These are phyloP conservation scores for Dryas integrifolia DNA, from an alignment of 331 rosid genomes.

Conservation along the genomic window DNA sequence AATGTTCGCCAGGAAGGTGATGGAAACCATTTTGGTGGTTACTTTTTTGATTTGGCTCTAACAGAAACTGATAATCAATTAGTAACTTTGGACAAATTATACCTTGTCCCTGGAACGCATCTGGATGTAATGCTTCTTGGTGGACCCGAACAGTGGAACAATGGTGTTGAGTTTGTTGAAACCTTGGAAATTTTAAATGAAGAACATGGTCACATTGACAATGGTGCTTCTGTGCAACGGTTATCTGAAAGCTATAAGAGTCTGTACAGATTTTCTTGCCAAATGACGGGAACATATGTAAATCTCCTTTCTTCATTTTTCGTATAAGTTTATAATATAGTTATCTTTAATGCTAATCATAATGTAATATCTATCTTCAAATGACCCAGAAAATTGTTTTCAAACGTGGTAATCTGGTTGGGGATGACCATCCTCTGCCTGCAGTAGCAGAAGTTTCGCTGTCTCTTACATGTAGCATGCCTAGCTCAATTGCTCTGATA, in stretches of 20 bases:
- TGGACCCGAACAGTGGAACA: constrained; percentile 83
- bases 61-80: constrained; percentile 47
- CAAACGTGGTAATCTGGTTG: constrained; percentile 79
- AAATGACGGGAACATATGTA: constrained; percentile 70
- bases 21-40: constrained; percentile 89
- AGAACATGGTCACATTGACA: constrained; percentile 35
- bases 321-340: constrained; percentile 1
- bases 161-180: constrained; percentile 47
- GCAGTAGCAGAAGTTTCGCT: constrained; percentile 51
- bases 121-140: constrained; percentile 65
- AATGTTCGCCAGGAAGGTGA: constrained; percentile 56
- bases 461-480: constrained; percentile 60
- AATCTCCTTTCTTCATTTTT: constrained; percentile 35
- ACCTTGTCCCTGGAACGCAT: constrained; percentile 79
- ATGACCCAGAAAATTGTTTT: constrained; percentile 73
- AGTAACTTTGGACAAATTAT: constrained; percentile 50
- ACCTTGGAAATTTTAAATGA: constrained; percentile 44
- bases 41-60: constrained; percentile 66
- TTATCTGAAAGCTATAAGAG: constrained; percentile 49
- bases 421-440: constrained; percentile 86
- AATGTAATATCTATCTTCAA: constrained; percentile 21
- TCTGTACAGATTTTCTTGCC: constrained; percentile 64
- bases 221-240: constrained; percentile 54
- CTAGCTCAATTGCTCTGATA: constrained; percentile 65
- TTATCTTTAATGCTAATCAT: constrained; percentile 13